Evolutionary conservation across 352 stramenopile genomes (phyloP), one percentile per base, ranked within the genome.

Genomic region (Phytophthora tubulina): DNA sequence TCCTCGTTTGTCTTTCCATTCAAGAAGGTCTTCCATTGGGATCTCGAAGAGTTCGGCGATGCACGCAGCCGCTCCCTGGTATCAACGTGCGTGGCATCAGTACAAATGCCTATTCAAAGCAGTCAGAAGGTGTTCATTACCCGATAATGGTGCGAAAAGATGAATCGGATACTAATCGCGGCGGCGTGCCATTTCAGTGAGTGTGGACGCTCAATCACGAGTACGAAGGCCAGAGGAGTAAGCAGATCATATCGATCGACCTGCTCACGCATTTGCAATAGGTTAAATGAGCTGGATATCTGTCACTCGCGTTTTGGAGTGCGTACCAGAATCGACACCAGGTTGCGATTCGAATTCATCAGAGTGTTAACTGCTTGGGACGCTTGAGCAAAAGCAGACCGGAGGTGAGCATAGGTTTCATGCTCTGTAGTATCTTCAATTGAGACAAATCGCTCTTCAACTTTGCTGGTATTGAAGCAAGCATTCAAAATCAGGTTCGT

Each of bases 141-240:
- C 75, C 62, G 38, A 6, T 49, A 70, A 17, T 75, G 55, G 52
- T 65, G 78, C 3, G 61, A 65, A 38, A 88, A 81, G 8, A 89
- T 70, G 31, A 80, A 86, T 36, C 85, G 75, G 33, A 91, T 73
- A 14, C 78, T 80, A 21, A 85, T 80, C 7, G 81, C 74, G 1
- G 84, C 85, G 0, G 84, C 80, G 7, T 80, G 73, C 85, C 87
- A 92, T 70, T 92, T 92, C 9, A 93, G 70, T 6, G 84, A 91
- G 10, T 78, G 70, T 3, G 74, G 53, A 1, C 80, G 84, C 39
- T 90, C 77, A 14, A 81, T 57, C 17, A 89, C 73, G 35, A 95
- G 66, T 0, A 81, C 78, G 49, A 93, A 93, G 6, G 86, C 67
- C 14, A 93, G 63, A 14, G 83, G 76, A 21, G 82, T 82, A 15